phyloP scores from a whole-genome alignment of 2,329 filamentous ascomycete species.

The Botrytis deweyae region DNA sequence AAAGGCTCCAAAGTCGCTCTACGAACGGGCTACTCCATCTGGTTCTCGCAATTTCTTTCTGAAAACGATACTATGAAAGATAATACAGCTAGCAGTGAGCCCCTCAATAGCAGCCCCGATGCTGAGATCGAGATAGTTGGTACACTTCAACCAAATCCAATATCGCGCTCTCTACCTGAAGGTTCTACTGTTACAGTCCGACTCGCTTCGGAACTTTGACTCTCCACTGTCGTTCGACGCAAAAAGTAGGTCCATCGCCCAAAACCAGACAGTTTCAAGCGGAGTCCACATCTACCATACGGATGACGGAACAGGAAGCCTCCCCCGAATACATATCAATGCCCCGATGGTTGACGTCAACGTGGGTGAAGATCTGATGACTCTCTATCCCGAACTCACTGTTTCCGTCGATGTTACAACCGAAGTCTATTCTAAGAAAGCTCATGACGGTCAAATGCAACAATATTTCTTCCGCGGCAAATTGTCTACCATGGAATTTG shows the following conservation, averaged over 20 bases:
- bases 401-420: too few relatives aligned
- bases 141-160: conserved; percentile 3
- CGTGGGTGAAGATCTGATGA: too few relatives aligned
- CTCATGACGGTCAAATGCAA: too few relatives aligned
- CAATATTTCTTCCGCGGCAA: too few relatives aligned
- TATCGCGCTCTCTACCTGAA: conserved; percentile 5
- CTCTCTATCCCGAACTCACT: too few relatives aligned
- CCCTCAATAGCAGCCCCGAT: neutral
- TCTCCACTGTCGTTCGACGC: conserved; percentile 2
- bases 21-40: too few relatives aligned
- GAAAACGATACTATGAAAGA: neutral
- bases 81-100: neutral
- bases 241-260: neutral
- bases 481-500: too few relatives aligned
- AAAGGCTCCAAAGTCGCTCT: too few relatives aligned
- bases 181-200: conserved; percentile 2
- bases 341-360: neutral
- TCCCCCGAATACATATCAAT: neutral
- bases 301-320: neutral
- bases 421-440: too few relatives aligned
- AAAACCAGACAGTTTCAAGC: neutral
- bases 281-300: neutral
- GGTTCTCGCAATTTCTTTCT: too few relatives aligned
- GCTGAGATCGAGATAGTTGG: too few relatives aligned
- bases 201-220: conserved; percentile 5